These are phyloP conservation scores for Solanum hybrid DNA, from an alignment of 305 asterid genomes.

Conservation along the genomic window DNA sequence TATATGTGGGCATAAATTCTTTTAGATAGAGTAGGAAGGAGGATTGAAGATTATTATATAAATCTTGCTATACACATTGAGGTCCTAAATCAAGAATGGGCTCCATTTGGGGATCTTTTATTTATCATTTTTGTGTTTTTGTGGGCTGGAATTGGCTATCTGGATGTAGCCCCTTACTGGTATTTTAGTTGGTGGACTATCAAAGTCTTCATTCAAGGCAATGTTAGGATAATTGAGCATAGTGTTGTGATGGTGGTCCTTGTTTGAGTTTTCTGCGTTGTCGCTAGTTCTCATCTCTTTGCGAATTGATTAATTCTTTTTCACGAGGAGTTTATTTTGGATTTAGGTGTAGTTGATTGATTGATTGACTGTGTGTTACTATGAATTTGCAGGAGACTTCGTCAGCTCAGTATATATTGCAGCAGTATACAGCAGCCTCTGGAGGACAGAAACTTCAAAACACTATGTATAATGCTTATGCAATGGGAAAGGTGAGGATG, in stretches of 20 bases:
- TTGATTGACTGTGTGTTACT: not conserved
- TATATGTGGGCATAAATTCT: not conserved
- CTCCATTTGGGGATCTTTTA: not conserved
- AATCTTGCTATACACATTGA: not conserved
- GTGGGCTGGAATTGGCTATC: not conserved
- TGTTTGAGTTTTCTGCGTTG: not conserved
- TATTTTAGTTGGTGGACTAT: not conserved
- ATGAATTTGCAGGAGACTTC: conserved; percentile 57
- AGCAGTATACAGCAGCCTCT: conserved; percentile 83
- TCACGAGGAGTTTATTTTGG: not conserved
- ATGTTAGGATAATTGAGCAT: not conserved
- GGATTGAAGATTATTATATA: not conserved
- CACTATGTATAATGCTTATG: conserved; percentile 75
- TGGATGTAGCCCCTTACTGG: not conserved
- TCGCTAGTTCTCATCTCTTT: not conserved
- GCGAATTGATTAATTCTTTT: not conserved
- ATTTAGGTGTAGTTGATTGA: not conserved
- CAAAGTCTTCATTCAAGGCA: not conserved
- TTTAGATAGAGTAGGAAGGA: not conserved
- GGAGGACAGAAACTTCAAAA: conserved; percentile 88
- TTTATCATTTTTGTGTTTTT: not conserved
- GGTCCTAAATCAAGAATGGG: not conserved
- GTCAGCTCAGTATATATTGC: conserved; percentile 88
- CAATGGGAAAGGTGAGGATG: conserved; percentile 86
- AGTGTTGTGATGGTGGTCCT: not conserved